These are phyloP conservation scores for Aethionema arabicum DNA, from an alignment of 345 rosid species.

Conservation along the genomic window DNA sequence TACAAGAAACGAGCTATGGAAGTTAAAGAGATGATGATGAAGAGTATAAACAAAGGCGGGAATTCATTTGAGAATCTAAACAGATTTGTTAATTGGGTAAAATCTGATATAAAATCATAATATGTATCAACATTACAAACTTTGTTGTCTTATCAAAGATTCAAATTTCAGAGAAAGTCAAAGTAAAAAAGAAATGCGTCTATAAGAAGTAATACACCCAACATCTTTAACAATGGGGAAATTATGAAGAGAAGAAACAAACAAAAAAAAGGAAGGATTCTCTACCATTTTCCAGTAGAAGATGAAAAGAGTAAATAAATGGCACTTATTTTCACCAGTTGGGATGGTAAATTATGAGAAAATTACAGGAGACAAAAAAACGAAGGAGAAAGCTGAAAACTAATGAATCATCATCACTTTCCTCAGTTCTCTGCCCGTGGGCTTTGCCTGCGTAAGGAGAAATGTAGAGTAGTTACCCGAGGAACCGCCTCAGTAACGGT, in stretches of 20 bases:
- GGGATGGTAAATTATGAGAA: constrained; percentile 28
- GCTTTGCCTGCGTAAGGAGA: background rate
- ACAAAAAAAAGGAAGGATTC: constrained; percentile 20
- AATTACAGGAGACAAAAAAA: constrained; percentile 17
- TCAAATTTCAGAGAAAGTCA: background rate
- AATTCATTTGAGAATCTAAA: constrained; percentile 28
- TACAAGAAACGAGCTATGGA: constrained; percentile 24
- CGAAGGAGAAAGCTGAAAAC: constrained; percentile 18
- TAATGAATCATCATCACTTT: constrained; percentile 30
- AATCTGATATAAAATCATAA: constrained; percentile 13
- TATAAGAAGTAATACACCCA: constrained; percentile 11
- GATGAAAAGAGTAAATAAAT: constrained; percentile 15
- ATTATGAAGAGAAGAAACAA: constrained; percentile 18
- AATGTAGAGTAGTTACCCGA: too few species aligned
- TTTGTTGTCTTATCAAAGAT: too few species aligned
- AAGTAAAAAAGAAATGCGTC: constrained; percentile 2
- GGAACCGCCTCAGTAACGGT: constrained; percentile 58
- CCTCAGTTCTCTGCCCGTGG: constrained; percentile 15
- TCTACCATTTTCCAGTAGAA: constrained; percentile 25
- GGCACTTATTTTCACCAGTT: constrained; percentile 35
- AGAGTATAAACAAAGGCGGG: constrained; percentile 32
- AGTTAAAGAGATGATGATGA: constrained; percentile 30
- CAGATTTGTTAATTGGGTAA: constrained; percentile 36
- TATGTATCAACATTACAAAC: too few species aligned
- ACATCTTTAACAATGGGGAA: constrained; percentile 22